Evolutionary conservation across 2,329 filamentous ascomycete species (phyloP).

Genomic region (Alternaria consortialis): DNA sequence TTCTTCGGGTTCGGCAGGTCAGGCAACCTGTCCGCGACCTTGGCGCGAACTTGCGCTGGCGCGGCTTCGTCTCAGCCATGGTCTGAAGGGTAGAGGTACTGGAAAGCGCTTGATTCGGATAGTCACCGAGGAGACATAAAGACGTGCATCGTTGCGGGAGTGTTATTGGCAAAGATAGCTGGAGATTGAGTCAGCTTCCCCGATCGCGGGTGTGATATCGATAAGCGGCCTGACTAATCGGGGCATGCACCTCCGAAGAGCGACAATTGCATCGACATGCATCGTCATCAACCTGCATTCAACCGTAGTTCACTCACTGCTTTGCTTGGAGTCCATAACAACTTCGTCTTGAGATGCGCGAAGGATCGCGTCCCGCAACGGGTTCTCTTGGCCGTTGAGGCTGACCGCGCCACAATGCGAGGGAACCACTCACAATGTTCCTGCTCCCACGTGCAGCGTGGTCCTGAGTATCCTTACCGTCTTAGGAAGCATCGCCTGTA

Average conservation of each 20-base stretch:
- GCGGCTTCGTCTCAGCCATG: conserved; percentile 45
- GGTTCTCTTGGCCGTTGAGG: conserved; percentile 6
- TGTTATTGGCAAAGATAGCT: conserved; percentile 11
- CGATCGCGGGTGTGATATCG: conserved; percentile 11
- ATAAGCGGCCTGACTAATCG: conserved; percentile 19
- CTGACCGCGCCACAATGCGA: not conserved
- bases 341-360: not conserved
- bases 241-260: conserved; percentile 3
- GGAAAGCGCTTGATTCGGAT: conserved; percentile 14
- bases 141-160: conserved; percentile 18
- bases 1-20: conserved; percentile 47
- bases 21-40: conserved; percentile 49
- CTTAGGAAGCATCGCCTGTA: conserved; percentile 33
- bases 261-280: not conserved
- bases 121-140: conserved; percentile 21
- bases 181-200: conserved; percentile 18
- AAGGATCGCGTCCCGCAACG: conserved; percentile 8
- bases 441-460: conserved; percentile 13
- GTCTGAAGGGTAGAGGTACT: conserved; percentile 17
- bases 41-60: conserved; percentile 50
- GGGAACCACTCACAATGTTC: conserved; percentile 8
- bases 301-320: not conserved
- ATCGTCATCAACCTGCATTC: not conserved
- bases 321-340: not conserved
- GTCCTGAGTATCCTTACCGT: conserved; percentile 20